Evolutionary conservation across 441 rosid species (phyloP), one percentile per base, ranked within the genome.

Genomic region (Pelargonium citronellum): DNA sequence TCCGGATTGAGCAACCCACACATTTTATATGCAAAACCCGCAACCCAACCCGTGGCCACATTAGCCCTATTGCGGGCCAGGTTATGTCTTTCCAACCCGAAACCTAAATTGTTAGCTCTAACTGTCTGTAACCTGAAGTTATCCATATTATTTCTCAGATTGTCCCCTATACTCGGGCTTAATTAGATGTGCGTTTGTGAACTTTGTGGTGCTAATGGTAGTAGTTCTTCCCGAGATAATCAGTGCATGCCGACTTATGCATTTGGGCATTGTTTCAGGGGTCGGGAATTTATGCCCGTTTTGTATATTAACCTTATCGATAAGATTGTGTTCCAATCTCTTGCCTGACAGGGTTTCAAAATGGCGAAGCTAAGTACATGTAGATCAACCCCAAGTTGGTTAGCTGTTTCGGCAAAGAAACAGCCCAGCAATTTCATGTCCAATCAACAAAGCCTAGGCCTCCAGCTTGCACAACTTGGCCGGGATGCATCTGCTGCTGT

Each of bases 401-500:
- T 69, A 78, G 97, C 95, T 75, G 89, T 91, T 79, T 91, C 97
- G 71, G 87, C 95, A 69, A 84, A 84, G 69, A 85, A 94, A 67
- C 86, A 88, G 74, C 90, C 93, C 67, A 89, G 83, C 16, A 86
- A 83, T 69, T 92, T 85, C 74, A 89, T 93, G 98, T 82, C 97
- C 69, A 89, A 91, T 72, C 98, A 93, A 79, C 98, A 88, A 76
- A 93, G 97, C 74, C 86, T 93, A 22, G 98, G 98, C 63, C 61
- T 87, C 65, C 96, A 91, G 77, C 96, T 93, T 73, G 97, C 98
- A 3, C 97, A 91, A 83, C 96, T 91, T 74, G 81, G 98, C 68
- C 87, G 96, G 77, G 98, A 93, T 88, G 98, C 98, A 75, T 93
- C 98, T 66, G 98, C 96, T 72, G 97, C 97, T 79, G 98, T 93